Evolutionary conservation across 1,139 yeast genomes (phyloP).

Genomic region (Kurtzmaniella quercitrusa): DNA sequence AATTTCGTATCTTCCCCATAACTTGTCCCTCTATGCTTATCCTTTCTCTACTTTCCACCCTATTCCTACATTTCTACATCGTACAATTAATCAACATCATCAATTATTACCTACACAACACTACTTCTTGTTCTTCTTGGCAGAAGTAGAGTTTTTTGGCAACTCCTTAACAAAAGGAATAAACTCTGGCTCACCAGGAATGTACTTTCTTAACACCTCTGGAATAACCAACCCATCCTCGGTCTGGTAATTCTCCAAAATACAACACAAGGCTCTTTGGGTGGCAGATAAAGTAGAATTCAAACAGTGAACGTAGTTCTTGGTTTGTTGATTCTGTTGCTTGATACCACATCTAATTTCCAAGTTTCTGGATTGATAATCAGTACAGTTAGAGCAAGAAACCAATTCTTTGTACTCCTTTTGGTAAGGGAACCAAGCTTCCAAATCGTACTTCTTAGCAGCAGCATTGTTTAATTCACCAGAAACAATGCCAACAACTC

Average conservation of each 20-base stretch:
- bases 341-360: slow-evolving; percentile 99
- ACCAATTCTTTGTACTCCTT: slow-evolving; percentile 97
- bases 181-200: slow-evolving; percentile 98
- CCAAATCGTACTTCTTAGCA: slow-evolving; percentile 96
- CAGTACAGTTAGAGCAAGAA: slow-evolving; percentile 98
- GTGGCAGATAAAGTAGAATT: slow-evolving; percentile 97
- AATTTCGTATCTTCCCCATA: too few species aligned
- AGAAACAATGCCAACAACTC: slow-evolving; percentile 96
- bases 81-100: neutral
- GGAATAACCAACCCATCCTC: slow-evolving; percentile 93
- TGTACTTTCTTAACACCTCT: slow-evolving; percentile 89
- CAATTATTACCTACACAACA: neutral
- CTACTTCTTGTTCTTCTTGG: slow-evolving; percentile 50
- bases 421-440: slow-evolving; percentile 99
- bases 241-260: slow-evolving; percentile 95
- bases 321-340: slow-evolving; percentile 91
- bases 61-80: neutral
- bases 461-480: slow-evolving; percentile 99
- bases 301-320: slow-evolving; percentile 97
- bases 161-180: slow-evolving; percentile 85
- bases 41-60: too few species aligned
- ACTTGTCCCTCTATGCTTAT: too few species aligned
- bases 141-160: slow-evolving; percentile 89
- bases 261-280: slow-evolving; percentile 95
- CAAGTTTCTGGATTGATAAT: slow-evolving; percentile 96